Evolutionary conservation across 2,329 filamentous ascomycete genomes (phyloP), one percentile per base, ranked within the genome.

Genomic region (Taxawa tesnikishii): DNA sequence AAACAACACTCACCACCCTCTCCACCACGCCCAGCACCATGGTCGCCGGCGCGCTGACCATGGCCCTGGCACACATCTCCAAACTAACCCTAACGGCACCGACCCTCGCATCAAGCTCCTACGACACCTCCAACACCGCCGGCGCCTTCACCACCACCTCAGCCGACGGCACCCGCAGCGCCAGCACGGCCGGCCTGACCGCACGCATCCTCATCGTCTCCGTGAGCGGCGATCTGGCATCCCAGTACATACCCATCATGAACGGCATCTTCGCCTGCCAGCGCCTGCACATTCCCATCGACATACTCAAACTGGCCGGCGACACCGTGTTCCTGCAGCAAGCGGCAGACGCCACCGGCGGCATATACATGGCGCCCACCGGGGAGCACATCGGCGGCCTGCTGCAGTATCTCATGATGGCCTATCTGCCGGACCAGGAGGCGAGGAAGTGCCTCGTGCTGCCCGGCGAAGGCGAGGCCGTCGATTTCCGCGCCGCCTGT

Each of bases 161-260:
- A 15, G 58, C 57, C 33, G 55, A 61, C 31, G 55, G 54, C 31
- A 46, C 54, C 19, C 43, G 46, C 32, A 47, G 46, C 42, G 53
- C 49, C 36, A 50, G 41, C 37, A 51, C 38, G 44, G 55, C 43
- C 43, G 65, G 70, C 12, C 64, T 90, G 13, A 78, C 82, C 43
- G 79, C 79, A 10, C 81, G 90, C 38, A 93, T 98, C 48, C 70
- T 98, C 33, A 77, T 96, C 41, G 56, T 98, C 33, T 93, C 83
- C 29, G 85, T 94, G 4, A 93, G 83, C 28, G 84, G 84, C 49
- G 82, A 88, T 47, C 73, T 93, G 0, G 76, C 85, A 4, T 81
- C 73, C 39, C 77, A 96, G 56, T 98, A 98, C 62, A 98, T 98
- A 34, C 81, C 88, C 1, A 90, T 93, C 44, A 98, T 98, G 90